phyloP scores from a whole-genome alignment of 208 protist genomes.

The Polymyxa betae region DNA sequence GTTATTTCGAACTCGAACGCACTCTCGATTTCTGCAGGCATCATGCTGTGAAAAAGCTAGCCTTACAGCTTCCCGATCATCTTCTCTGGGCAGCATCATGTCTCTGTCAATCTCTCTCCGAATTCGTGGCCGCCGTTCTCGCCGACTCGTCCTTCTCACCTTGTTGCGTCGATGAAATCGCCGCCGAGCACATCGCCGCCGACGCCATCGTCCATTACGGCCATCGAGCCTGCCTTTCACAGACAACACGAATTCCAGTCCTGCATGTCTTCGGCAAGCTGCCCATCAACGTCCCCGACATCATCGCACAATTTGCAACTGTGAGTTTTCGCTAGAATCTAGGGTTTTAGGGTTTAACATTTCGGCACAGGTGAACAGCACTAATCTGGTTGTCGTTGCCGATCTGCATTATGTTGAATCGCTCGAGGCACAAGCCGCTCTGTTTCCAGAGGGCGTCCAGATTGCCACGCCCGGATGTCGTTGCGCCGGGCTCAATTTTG shows the following conservation, averaged over 20 bases:
- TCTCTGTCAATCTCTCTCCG: not conserved
- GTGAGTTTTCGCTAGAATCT: no score
- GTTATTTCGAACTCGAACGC: not conserved
- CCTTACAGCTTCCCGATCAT: slow-evolving; percentile 48
- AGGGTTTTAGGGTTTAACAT: not conserved
- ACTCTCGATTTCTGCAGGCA: not conserved
- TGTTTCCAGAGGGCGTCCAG: not conserved
- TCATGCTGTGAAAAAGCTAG: not conserved
- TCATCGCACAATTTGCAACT: no score
- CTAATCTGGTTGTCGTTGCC: not conserved
- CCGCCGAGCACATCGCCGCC: slow-evolving; percentile 24
- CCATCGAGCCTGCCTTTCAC: not conserved
- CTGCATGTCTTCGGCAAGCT: not conserved
- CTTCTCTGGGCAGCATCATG: not conserved
- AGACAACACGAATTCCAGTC: slow-evolving; percentile 5
- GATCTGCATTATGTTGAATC: not conserved
- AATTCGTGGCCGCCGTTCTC: not conserved
- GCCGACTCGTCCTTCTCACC: slow-evolving; percentile 37
- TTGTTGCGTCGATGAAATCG: slow-evolving; percentile 59
- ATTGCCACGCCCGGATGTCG: not conserved
- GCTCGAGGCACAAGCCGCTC: not conserved
- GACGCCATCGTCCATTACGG: slow-evolving; percentile 53
- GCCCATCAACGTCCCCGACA: not conserved
- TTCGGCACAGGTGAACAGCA: not conserved
- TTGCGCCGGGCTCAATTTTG: slow-evolving; percentile 41